phyloP scores from a whole-genome alignment of 768 basidiomycete genomes.

The Lactarius trivialis region DNA sequence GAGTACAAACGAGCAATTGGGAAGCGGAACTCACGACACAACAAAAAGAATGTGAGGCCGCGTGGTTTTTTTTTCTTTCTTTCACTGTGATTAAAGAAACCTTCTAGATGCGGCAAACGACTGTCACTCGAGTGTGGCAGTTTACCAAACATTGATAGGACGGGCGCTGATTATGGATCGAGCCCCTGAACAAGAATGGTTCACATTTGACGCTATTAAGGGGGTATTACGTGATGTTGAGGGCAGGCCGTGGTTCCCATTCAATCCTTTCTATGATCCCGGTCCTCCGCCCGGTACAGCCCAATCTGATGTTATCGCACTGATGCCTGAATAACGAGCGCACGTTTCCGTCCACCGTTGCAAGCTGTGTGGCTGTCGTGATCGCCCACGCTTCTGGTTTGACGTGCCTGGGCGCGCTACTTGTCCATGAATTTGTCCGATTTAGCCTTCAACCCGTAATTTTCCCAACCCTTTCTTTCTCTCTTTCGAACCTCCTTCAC shows the following conservation, averaged over 20 bases:
- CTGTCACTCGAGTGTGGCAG: constrained; percentile 52
- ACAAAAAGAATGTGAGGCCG: constrained; percentile 64
- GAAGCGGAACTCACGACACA: constrained; percentile 38
- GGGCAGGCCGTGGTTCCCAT: constrained; percentile 41
- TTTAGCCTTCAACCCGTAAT: neutral
- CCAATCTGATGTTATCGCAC: neutral
- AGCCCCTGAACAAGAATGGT: constrained; percentile 37
- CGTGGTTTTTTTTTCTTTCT: constrained; percentile 10
- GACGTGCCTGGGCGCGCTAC: neutral
- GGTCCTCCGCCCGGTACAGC: constrained; percentile 46
- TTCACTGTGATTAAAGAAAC: neutral
- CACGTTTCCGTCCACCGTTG: neutral
- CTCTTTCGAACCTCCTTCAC: neutral
- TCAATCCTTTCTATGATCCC: constrained; percentile 66
- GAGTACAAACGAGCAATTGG: constrained; percentile 64
- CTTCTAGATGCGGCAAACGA: constrained; percentile 65
- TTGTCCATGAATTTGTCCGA: neutral
- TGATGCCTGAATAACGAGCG: neutral
- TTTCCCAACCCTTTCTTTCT: neutral
- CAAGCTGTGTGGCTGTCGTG: neutral
- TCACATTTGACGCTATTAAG: constrained; percentile 47
- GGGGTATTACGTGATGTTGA: constrained; percentile 41
- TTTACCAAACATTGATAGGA: constrained; percentile 42
- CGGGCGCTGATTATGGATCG: constrained; percentile 39
- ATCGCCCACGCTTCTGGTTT: neutral